These are phyloP conservation scores for Penicillium sp. DNA, from an alignment of 2,329 filamentous ascomycete species.

Conservation along the genomic window DNA sequence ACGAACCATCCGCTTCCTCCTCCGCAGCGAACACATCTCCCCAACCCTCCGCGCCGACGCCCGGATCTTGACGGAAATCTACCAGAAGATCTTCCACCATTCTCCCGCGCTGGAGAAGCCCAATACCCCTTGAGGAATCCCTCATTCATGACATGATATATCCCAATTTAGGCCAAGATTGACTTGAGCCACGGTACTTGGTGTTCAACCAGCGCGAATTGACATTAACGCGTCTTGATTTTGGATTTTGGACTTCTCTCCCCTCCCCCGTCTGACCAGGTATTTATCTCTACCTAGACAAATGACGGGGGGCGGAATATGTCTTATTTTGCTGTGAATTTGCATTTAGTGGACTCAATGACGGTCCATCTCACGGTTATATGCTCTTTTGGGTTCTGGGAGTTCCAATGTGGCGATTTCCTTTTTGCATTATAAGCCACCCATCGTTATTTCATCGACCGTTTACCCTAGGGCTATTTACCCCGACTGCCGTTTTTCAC, in stretches of 20 bases:
- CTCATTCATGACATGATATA: conserved; percentile 1
- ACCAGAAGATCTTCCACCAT: conserved; percentile 44
- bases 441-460: conserved; percentile 5
- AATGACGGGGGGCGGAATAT: background rate
- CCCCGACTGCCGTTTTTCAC: background rate
- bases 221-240: background rate
- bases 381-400: background rate
- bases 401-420: conserved; percentile 5
- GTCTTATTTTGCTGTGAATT: background rate
- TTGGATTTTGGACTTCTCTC: background rate
- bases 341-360: conserved; percentile 9
- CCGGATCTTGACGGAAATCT: conserved; percentile 67
- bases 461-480: background rate
- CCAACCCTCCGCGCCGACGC: conserved; percentile 76
- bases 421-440: conserved; percentile 6
- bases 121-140: background rate
- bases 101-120: background rate
- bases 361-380: conserved; percentile 8
- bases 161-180: background rate
- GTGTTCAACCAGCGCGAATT: conserved; percentile 6
- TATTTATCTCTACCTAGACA: background rate
- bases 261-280: background rate
- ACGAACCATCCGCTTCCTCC: conserved; percentile 77
- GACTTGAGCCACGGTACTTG: conserved; percentile 9
- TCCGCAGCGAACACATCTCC: conserved; percentile 70